These are phyloP conservation scores for Diaporthe amygdali DNA, from an alignment of 2,329 filamentous ascomycete genomes.

Conservation along the genomic window DNA sequence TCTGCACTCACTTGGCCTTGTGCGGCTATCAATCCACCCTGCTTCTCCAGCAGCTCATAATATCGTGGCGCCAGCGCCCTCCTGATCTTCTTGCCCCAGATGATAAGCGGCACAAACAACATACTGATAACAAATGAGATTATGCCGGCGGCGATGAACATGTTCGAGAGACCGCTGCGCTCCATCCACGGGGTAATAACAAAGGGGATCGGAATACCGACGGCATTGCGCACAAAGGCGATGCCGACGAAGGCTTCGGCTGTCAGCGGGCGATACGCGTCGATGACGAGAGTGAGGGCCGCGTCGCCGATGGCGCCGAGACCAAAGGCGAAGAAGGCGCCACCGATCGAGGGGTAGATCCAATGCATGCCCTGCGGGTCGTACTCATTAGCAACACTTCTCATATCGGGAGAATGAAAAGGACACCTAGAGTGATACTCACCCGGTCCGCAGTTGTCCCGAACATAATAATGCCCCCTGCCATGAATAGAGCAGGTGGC, in stretches of 20 bases:
- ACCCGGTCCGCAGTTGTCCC: slow-evolving; percentile 24
- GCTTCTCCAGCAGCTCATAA: background rate
- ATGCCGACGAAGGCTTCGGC: slow-evolving; percentile 23
- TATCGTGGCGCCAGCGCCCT: background rate
- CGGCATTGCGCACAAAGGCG: slow-evolving; percentile 7
- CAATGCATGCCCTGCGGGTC: slow-evolving; percentile 28
- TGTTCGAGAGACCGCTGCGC: background rate
- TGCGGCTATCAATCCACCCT: background rate
- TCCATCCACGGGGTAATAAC: background rate
- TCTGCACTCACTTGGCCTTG: background rate
- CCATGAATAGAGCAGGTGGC: slow-evolving; percentile 37
- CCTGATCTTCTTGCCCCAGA: slow-evolving; percentile 7
- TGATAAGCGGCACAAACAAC: background rate
- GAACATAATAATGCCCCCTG: slow-evolving; percentile 44
- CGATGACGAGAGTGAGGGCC: slow-evolving; percentile 16
- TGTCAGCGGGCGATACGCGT: slow-evolving; percentile 11
- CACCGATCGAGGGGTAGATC: slow-evolving; percentile 32
- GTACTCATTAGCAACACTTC: slow-evolving; percentile 3
- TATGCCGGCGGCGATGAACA: background rate
- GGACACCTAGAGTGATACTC: background rate
- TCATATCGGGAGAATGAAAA: background rate
- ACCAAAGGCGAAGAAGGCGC: slow-evolving; percentile 30
- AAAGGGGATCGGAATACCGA: slow-evolving; percentile 20
- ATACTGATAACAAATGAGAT: background rate
- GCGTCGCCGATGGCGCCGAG: slow-evolving; percentile 33